These are phyloP conservation scores for Fusarium solani-melongenae DNA, from an alignment of 2,329 filamentous ascomycete species.

Conservation along the genomic window DNA sequence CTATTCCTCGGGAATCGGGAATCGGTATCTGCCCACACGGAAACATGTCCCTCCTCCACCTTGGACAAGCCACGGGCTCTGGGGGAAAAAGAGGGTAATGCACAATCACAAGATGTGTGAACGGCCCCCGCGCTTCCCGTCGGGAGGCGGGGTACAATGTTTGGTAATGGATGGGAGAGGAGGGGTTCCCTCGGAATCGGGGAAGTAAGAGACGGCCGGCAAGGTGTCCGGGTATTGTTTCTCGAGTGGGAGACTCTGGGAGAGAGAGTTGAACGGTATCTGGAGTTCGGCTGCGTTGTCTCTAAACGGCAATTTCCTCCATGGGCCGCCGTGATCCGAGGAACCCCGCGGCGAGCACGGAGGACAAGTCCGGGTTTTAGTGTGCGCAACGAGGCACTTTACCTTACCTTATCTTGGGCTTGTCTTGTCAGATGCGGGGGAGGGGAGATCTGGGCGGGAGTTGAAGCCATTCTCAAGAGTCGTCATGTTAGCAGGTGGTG, in stretches of 20 bases:
- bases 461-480: neutral
- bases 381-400: neutral
- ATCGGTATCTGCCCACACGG: constrained; percentile 23
- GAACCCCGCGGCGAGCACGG: constrained; percentile 25
- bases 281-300: constrained; percentile 22
- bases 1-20: constrained; percentile 25
- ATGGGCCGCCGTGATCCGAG: constrained; percentile 14
- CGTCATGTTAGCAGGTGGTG: neutral
- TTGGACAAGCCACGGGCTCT: neutral
- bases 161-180: constrained; percentile 4
- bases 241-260: constrained; percentile 1
- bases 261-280: neutral
- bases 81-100: neutral
- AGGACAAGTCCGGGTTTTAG: constrained; percentile 33
- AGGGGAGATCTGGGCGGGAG: constrained; percentile 10
- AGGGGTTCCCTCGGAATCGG: constrained; percentile 21
- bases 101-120: neutral
- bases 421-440: constrained; percentile 25
- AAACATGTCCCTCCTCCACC: neutral
- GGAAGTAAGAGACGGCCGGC: constrained; percentile 17
- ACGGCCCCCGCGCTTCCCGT: constrained; percentile 2
- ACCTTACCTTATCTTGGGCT: neutral
- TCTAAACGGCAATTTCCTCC: constrained; percentile 39
- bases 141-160: neutral
- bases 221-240: constrained; percentile 33